A percentile compares a stretch with the other conserved stretches of the same genome.
These are phyloP conservation scores for Hygrophoropsis aurantiaca DNA, from an alignment of 768 basidiomycete species.

Conservation along the genomic window DNA sequence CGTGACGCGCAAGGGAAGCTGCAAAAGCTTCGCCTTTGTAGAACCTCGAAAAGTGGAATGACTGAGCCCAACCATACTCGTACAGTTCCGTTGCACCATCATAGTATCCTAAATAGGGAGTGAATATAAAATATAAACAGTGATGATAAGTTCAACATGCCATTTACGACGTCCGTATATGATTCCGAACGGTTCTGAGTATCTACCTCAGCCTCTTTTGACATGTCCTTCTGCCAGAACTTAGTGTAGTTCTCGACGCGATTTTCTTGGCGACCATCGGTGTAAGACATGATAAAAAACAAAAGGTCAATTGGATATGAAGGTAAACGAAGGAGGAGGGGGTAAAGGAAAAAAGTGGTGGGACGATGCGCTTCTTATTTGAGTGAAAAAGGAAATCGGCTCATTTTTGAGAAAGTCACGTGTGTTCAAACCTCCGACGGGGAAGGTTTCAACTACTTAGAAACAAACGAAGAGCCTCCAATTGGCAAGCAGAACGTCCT, in stretches of 20 bases:
- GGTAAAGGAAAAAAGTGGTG: too few relatives aligned
- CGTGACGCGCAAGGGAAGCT: conserved; percentile 81
- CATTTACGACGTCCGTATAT: conserved; percentile 94
- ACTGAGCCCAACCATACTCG: conserved; percentile 90
- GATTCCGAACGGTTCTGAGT: conserved; percentile 72
- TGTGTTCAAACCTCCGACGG: background rate
- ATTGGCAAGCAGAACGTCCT: too few relatives aligned
- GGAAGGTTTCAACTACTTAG: too few relatives aligned
- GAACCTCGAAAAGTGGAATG: conserved; percentile 97
- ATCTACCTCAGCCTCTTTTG: conserved; percentile 63
- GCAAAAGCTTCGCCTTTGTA: conserved; percentile 84
- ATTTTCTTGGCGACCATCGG: conserved; percentile 60
- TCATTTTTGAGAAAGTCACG: background rate
- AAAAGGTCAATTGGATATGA: background rate
- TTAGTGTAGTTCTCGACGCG: conserved; percentile 85
- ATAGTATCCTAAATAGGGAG: conserved; percentile 73
- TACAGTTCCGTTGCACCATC: conserved; percentile 95
- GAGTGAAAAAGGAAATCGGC: background rate
- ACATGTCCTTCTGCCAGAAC: conserved; percentile 87
- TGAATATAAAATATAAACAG: background rate
- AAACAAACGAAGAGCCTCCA: too few relatives aligned
- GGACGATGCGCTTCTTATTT: conserved; percentile 2
- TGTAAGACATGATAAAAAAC: conserved; percentile 17
- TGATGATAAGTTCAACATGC: conserved; percentile 39
- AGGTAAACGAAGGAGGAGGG: background rate